These are phyloP conservation scores for Plantago lanceolata DNA, from an alignment of 305 asterid genomes.

Conservation along the genomic window DNA sequence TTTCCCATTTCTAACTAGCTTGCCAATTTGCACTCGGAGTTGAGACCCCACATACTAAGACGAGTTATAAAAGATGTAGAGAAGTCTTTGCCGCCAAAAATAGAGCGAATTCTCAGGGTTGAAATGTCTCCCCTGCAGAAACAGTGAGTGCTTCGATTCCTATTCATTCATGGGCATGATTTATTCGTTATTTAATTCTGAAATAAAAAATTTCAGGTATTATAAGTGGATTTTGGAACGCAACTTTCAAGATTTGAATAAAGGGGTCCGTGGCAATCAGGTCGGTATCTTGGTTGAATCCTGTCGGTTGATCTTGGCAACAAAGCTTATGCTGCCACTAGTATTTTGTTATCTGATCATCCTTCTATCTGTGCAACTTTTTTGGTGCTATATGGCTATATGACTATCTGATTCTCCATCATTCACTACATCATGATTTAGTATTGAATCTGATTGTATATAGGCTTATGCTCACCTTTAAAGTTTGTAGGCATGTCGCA, in stretches of 20 bases:
- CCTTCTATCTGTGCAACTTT: conserved; percentile 7
- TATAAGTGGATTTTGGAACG: conserved; percentile 99
- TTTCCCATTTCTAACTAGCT: conserved; percentile 45
- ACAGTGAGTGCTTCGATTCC: conserved; percentile 50
- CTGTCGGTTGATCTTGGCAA: conserved; percentile 18
- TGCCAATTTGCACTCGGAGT: conserved; percentile 92
- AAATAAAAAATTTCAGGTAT: conserved; percentile 46
- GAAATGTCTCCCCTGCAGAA: conserved; percentile 99
- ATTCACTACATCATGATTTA: neutral
- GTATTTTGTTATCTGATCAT: conserved; percentile 1
- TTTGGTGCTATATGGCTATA: conserved; percentile 15
- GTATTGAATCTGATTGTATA: neutral
- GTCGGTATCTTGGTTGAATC: conserved; percentile 30
- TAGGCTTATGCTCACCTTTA: neutral
- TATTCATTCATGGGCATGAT: conserved; percentile 6
- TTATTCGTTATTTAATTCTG: neutral
- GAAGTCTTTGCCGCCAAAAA: conserved; percentile 98
- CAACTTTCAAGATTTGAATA: conserved; percentile 91
- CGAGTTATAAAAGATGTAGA: conserved; percentile 99
- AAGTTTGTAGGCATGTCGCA: conserved; percentile 14
- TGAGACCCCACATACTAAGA: conserved; percentile 98
- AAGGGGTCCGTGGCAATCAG: conserved; percentile 99
- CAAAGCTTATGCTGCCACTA: conserved; percentile 7
- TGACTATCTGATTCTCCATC: neutral
- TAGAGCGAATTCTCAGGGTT: conserved; percentile 97